Evolutionary conservation across 1,284 basidiomycete genomes (phyloP), one percentile per base, ranked within the genome.

Genomic region (Peniophora sp.): DNA sequence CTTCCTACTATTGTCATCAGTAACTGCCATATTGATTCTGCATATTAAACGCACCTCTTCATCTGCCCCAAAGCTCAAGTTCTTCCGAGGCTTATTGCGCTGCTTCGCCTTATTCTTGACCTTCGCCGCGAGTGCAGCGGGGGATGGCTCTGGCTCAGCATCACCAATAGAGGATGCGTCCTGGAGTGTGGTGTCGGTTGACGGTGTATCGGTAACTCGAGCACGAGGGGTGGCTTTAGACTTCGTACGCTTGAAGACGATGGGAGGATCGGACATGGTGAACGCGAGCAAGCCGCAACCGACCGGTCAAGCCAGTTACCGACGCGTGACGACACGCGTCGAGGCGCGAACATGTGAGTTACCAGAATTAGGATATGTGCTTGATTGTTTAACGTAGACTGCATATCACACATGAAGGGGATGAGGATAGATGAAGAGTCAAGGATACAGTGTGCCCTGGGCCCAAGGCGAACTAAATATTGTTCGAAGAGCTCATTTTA

Each of bases 21-120:
- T 51, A 57, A 62, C n/a, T n/a, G n/a, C 51, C 69, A 62, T 36
- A 63, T 54, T 36, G 38, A 17, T 43, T 54, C 48, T 47, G 23
- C 39, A 16, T 36, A 44, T 35, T 54, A 62, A 58, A 63, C 74
- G 53, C 60, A 86, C 89, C 71, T 89, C 87, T 54, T 90, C 87
- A 25, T 81, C 84, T 11, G 70, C 85, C 5, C 89, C 92, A 69
- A 95, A 95, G 63, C 91, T 94, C 52, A 95, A 69, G 49, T 77
- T 72, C 2, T 83, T 75, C 60, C 82, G 84, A 19, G 78, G 73
- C 60, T 81, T 83, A 3, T 73, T 63, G 54, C 79, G 81, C 61
- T 68, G 63, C 59, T 81, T 83, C 49, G 70, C 67, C 63, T 85
- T 83, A 58, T 75, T 82, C 72, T 83, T 90, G 52, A 88, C 61